Percentiles rank a stretch among this genome's conserved stretches.
Conservation (phyloP, 371 early-diverging fungal species). For the Chytridium lagenaria region DNA sequence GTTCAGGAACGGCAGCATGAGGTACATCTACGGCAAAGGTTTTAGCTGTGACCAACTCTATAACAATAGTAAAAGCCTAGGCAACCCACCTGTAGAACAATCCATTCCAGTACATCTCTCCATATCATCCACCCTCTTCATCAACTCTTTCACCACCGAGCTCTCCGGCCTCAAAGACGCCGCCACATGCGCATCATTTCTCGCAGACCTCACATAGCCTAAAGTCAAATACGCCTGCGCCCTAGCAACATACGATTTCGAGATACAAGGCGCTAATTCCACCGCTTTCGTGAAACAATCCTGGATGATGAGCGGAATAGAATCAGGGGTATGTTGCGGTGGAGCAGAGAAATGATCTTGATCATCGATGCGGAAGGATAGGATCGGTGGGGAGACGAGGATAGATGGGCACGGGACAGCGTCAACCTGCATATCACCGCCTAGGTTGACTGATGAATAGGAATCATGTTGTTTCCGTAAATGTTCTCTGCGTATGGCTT, state of each 20-base stretch:
- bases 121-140: slow-evolving; percentile 9
- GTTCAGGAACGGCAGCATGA: too few species aligned
- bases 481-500: slow-evolving; percentile 7
- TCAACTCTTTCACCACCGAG: background rate
- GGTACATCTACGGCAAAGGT: too few species aligned
- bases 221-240: slow-evolving; percentile 8
- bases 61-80: background rate
- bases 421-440: background rate
- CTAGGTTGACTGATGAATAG: background rate
- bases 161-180: background rate
- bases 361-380: too few species aligned
- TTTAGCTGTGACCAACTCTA: too few species aligned
- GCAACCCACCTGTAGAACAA: background rate
- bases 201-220: background rate
- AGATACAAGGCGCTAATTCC: background rate
- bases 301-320: slow-evolving; percentile 11
- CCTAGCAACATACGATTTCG: background rate
- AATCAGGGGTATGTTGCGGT: background rate
- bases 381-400: background rate
- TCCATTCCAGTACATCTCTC: slow-evolving; percentile 3
- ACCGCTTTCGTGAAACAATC: slow-evolving; percentile 7
- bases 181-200: background rate
- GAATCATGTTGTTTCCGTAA: background rate
- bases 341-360: too few species aligned
- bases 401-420: background rate